Base-by-base conservation (phyloP, 257 asterid species). In the Solanum gracilifrons region DNA sequence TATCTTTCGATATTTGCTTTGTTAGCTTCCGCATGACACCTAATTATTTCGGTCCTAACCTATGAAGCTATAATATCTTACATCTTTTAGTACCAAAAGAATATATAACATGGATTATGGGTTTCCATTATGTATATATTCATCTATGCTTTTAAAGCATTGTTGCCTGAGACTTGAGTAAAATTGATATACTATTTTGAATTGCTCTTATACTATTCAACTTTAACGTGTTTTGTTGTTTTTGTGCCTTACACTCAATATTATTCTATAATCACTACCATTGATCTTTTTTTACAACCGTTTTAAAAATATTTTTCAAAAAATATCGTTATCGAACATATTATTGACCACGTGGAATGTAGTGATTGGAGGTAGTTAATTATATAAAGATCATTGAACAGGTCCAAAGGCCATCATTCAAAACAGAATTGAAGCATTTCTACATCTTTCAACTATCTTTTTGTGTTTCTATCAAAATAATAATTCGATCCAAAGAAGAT, bases 401-500 rank as follows among this genome's bases (percentile, higher is more conserved):
- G 66, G 85, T 46, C 85, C 15, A 43, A 43, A 43, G 85, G 85
- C 39, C 9, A 79, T 43, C 37, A 43, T 79, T 79, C 37, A 5
- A 43, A 79, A 43, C 27, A 79, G 66, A 27, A 79, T 79, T 43
- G 25, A 79, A 15, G 84, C 84, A 4, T 41, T n/a, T n/a, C 13
- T 21, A 27, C 66, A 79, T 43, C 84, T 13, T 77, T 39, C 62
- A 3, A 77, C 60, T 25, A 43, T 79, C 39, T 79, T 79, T 5
- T 82, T 89, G 77, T 83, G 9, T 66, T 89, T 43, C 27, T 43
- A 23, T 41, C 84, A 25, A 41, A 41, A 60, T 77, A 41, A 41
- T 13, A 41, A 43, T 15, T 88, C 51, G 71, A 88, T 85, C 85
- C 77, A 79, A 90, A 79, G 84, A 93, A 79, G 89, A 94, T 95